These are phyloP conservation scores for Globisporangium uncinulatum DNA, from an alignment of 352 stramenopile species.

Conservation along the genomic window DNA sequence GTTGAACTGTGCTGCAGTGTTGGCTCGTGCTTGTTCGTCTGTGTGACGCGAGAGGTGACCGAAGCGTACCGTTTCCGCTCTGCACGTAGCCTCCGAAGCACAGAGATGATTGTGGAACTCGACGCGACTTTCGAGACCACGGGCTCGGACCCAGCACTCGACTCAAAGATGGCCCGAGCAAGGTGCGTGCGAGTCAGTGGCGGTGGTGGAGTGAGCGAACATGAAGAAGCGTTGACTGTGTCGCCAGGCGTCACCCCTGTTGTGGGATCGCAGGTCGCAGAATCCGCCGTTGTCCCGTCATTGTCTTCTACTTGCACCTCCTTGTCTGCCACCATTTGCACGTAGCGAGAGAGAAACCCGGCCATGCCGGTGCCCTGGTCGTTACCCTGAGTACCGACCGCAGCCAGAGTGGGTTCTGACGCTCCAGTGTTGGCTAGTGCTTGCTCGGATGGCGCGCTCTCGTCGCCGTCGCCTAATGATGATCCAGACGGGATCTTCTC, in stretches of 20 bases:
- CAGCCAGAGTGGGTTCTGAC: background rate
- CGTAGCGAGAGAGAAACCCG: conserved; percentile 11
- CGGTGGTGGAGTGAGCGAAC: background rate
- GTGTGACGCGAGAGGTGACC: no score
- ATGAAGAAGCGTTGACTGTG: no score
- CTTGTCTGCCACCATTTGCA: conserved; percentile 18
- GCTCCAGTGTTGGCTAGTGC: no score
- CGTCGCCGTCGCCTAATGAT: no score
- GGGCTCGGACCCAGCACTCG: background rate
- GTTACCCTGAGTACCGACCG: background rate
- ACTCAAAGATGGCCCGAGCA: background rate
- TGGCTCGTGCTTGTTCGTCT: background rate
- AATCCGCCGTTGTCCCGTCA: background rate
- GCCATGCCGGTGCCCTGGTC: conserved; percentile 29
- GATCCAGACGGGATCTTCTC: conserved; percentile 12
- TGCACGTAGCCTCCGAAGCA: conserved; percentile 6
- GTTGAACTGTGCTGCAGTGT: background rate
- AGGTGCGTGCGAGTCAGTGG: conserved; percentile 6
- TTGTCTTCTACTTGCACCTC: conserved; percentile 17
- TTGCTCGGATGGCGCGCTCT: background rate
- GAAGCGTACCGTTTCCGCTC: conserved; percentile 5
- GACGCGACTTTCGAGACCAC: background rate
- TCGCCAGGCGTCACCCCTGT: no score
- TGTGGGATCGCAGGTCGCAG: no score
- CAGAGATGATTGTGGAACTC: background rate